Evolutionary conservation across 164 flowering plant genomes (phyloP).

Genomic region (Nelumbo lutea): DNA sequence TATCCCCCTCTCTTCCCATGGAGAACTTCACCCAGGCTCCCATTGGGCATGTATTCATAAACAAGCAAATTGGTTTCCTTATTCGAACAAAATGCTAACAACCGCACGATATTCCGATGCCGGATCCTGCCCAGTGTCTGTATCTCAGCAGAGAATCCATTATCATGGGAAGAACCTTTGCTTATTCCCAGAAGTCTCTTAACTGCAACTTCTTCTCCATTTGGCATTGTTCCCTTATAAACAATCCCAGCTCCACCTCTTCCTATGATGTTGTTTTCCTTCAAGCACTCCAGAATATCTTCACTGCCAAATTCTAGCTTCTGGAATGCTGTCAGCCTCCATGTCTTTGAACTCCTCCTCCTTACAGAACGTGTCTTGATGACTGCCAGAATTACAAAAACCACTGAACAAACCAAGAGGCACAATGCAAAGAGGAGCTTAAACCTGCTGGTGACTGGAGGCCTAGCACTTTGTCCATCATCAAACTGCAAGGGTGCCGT

Average conservation of each 20-base stretch:
- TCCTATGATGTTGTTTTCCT: slow-evolving; percentile 65
- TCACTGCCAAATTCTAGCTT: slow-evolving; percentile 47
- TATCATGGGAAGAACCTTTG: slow-evolving; percentile 60
- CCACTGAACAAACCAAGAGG: slow-evolving; percentile 43
- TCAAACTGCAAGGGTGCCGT: slow-evolving; percentile 17
- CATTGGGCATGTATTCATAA: slow-evolving; percentile 81
- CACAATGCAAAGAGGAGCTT: slow-evolving; percentile 60
- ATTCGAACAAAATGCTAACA: slow-evolving; percentile 58
- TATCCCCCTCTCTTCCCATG: slow-evolving; percentile 62
- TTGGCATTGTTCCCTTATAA: slow-evolving; percentile 53
- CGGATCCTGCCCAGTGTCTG: slow-evolving; percentile 57
- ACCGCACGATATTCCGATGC: slow-evolving; percentile 64
- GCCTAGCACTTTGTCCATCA: slow-evolving; percentile 12
- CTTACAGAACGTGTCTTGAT: slow-evolving; percentile 35
- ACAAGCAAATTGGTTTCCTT: slow-evolving; percentile 62
- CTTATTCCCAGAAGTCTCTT: slow-evolving; percentile 50
- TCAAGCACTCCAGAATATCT: slow-evolving; percentile 55
- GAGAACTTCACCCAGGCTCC: slow-evolving; percentile 68
- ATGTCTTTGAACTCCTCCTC: slow-evolving; percentile 25
- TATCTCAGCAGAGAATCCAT: slow-evolving; percentile 64
- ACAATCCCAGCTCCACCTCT: slow-evolving; percentile 80
- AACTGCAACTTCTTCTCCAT: slow-evolving; percentile 60
- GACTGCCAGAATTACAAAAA: slow-evolving; percentile 43
- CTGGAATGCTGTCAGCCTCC: slow-evolving; percentile 76
- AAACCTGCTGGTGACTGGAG: slow-evolving; percentile 34